Base-by-base conservation (phyloP, 371 early-diverging fungal species). In the Mortierella sp. region DNA sequence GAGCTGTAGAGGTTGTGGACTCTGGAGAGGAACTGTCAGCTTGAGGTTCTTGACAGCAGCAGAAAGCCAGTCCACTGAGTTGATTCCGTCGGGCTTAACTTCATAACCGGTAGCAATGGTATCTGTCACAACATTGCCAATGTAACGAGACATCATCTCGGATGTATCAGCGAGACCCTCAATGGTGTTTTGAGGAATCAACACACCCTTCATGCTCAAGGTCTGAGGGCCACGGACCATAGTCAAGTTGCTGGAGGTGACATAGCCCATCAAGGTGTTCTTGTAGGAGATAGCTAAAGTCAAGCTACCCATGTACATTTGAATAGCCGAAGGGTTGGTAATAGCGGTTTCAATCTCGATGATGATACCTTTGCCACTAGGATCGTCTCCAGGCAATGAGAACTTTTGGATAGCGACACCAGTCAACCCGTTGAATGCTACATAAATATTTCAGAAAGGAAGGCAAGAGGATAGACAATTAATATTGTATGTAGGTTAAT, bases 281-380 rank as follows among this genome's bases (percentile, higher is more conserved):
- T 88, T 83, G 58, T 88, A 89, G 19, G 84, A 86, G 66, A 90
- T 87, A 32, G 82, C 79, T 63, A 90, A 62, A 19, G 82, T 82
- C 61, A 90, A 84, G 32, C 85, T 84, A 53, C 89, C 91, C 37
- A 90, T 85, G 65, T 87, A 84, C 40, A 90, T 86, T 22, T 88
- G 86, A 65, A 90, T 82, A 61, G 91, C 85, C 29, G 89, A 90
- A 53, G 89, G 89, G 71, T 86, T 86, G 45, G 69, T 82, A 28
- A 90, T 63, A 15, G 79, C 67, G 42, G 89, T 90, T 28, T 85
- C 86, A n/a, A 90, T 83, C 51, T 87, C 83, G 60, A 90, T 75
- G 42, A 76, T 43, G 70, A 90, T 88, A 70, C 90, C 90, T 23
- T 61, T 69, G 59, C 89, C 89, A 17, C 72, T 65, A 12, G 87